Base-by-base conservation (phyloP, 345 rosid genomes). In the Odontarrhena argentea region DNA sequence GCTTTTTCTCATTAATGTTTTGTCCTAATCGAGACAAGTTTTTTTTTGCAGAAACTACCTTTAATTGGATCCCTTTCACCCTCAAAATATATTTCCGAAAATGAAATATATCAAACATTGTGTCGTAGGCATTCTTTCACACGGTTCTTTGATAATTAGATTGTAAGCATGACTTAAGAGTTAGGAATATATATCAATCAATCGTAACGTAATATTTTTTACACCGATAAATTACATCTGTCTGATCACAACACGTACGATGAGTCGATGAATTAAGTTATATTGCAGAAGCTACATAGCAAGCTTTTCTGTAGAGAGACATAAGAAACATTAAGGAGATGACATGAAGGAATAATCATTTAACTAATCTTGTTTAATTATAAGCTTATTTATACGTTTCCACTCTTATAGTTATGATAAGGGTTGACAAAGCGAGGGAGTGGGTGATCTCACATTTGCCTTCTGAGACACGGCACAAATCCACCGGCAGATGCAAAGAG, bases 1-100 rank as follows among this genome's bases (percentile, higher is more conserved):
- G 12, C 70, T 54, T 63, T 51, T 51, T 62, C n/a, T 53, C 52
- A 60, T 60, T 36, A 60, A 12, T 22, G 36, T 6, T 54, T 37
- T 71, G 47, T 66, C 63, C 26, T 63, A 70, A 22, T 55, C 36
- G 1, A 57, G 69, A 55, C 69, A 63, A 71, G 34, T 22, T 0
- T 64, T 64, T 34, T 56, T 34, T 56, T 49, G 45, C 54, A 64
- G 43, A 64, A 71, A 48, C 26, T n/a, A 48, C 13, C 13, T 42
- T 43, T 43, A 28, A 24, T n/a, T 28, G 51, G 51, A 51, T 13
- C 64, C 51, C 38, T 28, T 43, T 38, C 11, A 5, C 14, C 34
- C 51, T 7, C 55, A 14, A 59, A 60, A 42, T 59, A 22, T 32
- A 42, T 41, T 32, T 49, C 45, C 9, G 60, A 71, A 48, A 71